phyloP scores from a whole-genome alignment of 1,284 basidiomycete genomes.

The Ceratobasidium sp. region DNA sequence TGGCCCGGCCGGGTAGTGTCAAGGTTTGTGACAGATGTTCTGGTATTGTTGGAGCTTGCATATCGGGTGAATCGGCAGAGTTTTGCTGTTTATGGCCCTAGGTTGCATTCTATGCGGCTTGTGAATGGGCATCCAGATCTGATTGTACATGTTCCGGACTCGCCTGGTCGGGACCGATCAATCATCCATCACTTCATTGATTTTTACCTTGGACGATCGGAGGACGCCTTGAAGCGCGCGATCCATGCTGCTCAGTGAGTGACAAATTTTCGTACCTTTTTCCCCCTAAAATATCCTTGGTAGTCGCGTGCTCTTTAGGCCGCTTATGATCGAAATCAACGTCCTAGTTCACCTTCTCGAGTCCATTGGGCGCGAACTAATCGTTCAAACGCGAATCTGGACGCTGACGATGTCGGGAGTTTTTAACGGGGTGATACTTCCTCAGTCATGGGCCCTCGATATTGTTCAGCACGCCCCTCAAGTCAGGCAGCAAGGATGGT shows the following conservation, averaged over 20 bases:
- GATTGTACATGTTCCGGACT: not conserved
- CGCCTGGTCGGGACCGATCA: not conserved
- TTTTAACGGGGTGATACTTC: constrained; percentile 23
- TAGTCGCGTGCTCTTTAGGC: constrained; percentile 22
- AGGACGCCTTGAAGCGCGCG: not conserved
- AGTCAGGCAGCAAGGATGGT: not conserved
- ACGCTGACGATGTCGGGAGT: not conserved
- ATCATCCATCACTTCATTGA: constrained; percentile 39
- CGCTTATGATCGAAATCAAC: constrained; percentile 19
- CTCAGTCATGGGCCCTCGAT: constrained; percentile 40
- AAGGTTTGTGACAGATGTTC: constrained; percentile 25
- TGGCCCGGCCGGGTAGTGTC: not conserved
- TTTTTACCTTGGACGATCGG: constrained; percentile 18
- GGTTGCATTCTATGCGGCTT: not conserved
- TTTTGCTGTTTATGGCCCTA: constrained; percentile 1
- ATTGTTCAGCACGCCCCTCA: constrained; percentile 21
- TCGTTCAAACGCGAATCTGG: not conserved
- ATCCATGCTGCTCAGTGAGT: constrained; percentile 19
- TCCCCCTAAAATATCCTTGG: too few species aligned
- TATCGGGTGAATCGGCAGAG: constrained; percentile 3
- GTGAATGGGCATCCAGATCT: not conserved
- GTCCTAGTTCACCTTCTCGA: constrained; percentile 32
- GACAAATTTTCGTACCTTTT: too few species aligned
- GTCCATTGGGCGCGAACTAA: constrained; percentile 35
- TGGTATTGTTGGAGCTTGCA: constrained; percentile 27